phyloP scores from a whole-genome alignment of 2,329 filamentous ascomycete species.

The Clarireedia homoeocarpa region DNA sequence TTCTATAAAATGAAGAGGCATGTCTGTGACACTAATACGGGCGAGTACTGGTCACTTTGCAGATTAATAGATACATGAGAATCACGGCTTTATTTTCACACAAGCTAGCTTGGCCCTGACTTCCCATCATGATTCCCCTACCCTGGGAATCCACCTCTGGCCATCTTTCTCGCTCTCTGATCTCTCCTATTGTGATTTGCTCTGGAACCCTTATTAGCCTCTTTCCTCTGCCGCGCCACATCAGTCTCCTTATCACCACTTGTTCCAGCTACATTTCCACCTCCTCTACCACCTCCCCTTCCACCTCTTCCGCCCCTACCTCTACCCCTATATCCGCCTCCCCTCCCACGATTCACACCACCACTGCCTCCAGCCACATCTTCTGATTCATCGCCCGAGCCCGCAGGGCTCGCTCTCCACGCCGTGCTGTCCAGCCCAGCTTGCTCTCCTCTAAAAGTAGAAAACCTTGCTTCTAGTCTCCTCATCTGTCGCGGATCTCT shows the following conservation, averaged over 20 bases:
- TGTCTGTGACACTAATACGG: too few relatives aligned
- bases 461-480: slow-evolving; percentile 63
- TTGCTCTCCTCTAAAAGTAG: slow-evolving; percentile 59
- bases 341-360: slow-evolving; percentile 30
- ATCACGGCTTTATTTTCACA: too few relatives aligned
- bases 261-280: slow-evolving; percentile 56
- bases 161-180: slow-evolving; percentile 57
- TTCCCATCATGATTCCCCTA: slow-evolving; percentile 4
- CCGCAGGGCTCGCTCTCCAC: slow-evolving; percentile 49
- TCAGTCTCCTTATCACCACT: slow-evolving; percentile 66
- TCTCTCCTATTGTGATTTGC: slow-evolving; percentile 85
- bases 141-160: slow-evolving; percentile 39
- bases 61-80: too few relatives aligned
- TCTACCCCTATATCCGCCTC: slow-evolving; percentile 39
- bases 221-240: slow-evolving; percentile 64
- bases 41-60: too few relatives aligned
- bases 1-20: too few relatives aligned
- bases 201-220: slow-evolving; percentile 70
- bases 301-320: slow-evolving; percentile 39
- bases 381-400: slow-evolving; percentile 49
- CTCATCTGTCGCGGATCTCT: slow-evolving; percentile 63
- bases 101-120: too few relatives aligned
- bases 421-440: slow-evolving; percentile 55
- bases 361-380: slow-evolving; percentile 37
- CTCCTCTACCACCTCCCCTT: slow-evolving; percentile 43